Evolutionary conservation across 352 stramenopile species (phyloP).

Genomic region (Phytopythium sindhum): DNA sequence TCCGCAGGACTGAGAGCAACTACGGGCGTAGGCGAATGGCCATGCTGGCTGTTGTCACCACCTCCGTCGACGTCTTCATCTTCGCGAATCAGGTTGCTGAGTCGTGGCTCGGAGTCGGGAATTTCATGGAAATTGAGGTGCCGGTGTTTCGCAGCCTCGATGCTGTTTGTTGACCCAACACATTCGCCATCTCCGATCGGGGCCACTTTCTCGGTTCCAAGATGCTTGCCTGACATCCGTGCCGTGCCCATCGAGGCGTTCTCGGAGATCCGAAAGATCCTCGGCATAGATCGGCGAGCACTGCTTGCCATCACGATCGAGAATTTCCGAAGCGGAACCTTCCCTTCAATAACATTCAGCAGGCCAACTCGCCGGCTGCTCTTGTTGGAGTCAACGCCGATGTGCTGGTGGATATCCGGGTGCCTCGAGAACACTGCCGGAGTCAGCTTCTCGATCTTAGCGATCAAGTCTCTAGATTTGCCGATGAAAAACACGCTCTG

Average conservation of each 20-base stretch:
- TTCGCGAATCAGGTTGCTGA: conserved; percentile 5
- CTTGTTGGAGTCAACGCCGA: conserved; percentile 24
- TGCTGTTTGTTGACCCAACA: not conserved
- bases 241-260: not conserved
- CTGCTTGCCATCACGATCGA: not conserved
- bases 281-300: not conserved
- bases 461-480: conserved; percentile 37
- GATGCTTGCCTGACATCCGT: not conserved
- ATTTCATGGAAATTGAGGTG: not conserved
- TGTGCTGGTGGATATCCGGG: conserved; percentile 41
- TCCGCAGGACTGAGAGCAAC: conserved; percentile 47
- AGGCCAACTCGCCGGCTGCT: conserved; percentile 39
- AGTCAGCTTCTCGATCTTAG: conserved; percentile 59
- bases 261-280: conserved; percentile 11
- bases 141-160: not conserved
- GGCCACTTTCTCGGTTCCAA: conserved; percentile 1
- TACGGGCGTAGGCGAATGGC: conserved; percentile 16
- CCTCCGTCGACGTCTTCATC: conserved; percentile 5
- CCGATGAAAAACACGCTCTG: conserved; percentile 64
- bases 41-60: conserved; percentile 9
- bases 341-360: conserved; percentile 25
- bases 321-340: conserved; percentile 18
- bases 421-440: conserved; percentile 39
- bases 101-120: not conserved
- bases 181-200: not conserved